phyloP scores from a whole-genome alignment of 2,329 filamentous ascomycete species.

The Botrytis tulipae region DNA sequence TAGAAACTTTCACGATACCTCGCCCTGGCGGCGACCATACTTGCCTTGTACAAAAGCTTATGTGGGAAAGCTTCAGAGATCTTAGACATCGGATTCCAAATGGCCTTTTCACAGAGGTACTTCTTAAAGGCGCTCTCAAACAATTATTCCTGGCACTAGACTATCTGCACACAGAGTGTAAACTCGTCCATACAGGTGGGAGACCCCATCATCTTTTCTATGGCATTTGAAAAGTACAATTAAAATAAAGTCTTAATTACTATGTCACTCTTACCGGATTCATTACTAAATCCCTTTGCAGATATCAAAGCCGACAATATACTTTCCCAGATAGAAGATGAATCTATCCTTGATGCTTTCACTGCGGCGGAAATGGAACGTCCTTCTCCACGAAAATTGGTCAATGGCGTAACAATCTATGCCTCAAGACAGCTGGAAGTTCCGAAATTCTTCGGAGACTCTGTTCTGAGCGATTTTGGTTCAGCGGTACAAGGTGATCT shows the following conservation, averaged over 20 bases:
- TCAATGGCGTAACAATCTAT: conserved; percentile 45
- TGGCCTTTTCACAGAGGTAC: conserved; percentile 24
- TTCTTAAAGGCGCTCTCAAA: conserved; percentile 97
- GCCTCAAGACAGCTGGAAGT: conserved; percentile 42
- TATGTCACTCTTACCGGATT: neutral
- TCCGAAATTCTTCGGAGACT: conserved; percentile 37
- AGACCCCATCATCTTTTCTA: conserved; percentile 6
- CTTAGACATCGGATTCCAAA: conserved; percentile 25
- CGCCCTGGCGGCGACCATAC: conserved; percentile 41
- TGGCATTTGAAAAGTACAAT: neutral
- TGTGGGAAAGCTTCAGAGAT: conserved; percentile 45
- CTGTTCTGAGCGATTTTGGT: conserved; percentile 50
- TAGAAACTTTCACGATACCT: conserved; percentile 41
- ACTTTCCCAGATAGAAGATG: conserved; percentile 41
- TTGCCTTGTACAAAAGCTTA: conserved; percentile 43
- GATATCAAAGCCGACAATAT: conserved; percentile 50
- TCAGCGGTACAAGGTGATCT: conserved; percentile 43
- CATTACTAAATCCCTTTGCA: conserved; percentile 22
- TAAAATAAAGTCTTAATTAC: neutral
- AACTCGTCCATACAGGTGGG: conserved; percentile 89
- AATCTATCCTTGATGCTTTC: conserved; percentile 42
- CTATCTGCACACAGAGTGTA: conserved; percentile 84
- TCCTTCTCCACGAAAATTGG: conserved; percentile 45
- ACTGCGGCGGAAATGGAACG: conserved; percentile 42
- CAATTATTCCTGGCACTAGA: conserved; percentile 92